Conservation (phyloP, 2,329 filamentous ascomycete genomes). For the Aspergillus fructus region DNA sequence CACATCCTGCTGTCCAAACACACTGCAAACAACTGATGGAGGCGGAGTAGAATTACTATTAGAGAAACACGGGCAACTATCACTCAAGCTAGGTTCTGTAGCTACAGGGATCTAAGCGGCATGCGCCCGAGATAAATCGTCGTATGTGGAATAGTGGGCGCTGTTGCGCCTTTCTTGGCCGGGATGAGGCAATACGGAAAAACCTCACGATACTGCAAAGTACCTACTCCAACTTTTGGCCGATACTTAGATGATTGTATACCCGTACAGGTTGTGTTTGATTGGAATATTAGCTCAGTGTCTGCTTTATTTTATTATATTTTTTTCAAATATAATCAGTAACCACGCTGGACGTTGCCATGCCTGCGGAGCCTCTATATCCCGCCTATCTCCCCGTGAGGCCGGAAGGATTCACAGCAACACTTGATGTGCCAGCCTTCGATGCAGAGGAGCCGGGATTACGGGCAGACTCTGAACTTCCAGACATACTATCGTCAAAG, state of each 20-base stretch:
- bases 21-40: too few relatives aligned
- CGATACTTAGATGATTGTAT: not conserved
- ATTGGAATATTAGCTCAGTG: not conserved
- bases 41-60: not conserved
- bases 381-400: slow-evolving; percentile 10
- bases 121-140: not conserved
- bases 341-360: not conserved
- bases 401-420: slow-evolving; percentile 10
- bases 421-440: slow-evolving; percentile 3
- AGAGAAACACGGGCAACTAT: not conserved
- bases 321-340: not conserved
- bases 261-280: not conserved
- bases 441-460: slow-evolving; percentile 1
- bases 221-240: not conserved
- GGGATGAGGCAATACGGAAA: slow-evolving; percentile 1
- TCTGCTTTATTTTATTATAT: not conserved
- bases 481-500: not conserved
- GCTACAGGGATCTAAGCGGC: not conserved
- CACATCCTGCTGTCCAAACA: not conserved
- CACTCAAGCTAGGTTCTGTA: not conserved
- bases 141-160: not conserved
- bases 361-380: slow-evolving; percentile 10
- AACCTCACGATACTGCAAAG: not conserved
- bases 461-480: slow-evolving; percentile 4
- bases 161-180: slow-evolving; percentile 12